Evolutionary conservation across 164 flowering plant species (phyloP), one percentile per base, ranked within the genome.

Genomic region (Vitis amurensis): DNA sequence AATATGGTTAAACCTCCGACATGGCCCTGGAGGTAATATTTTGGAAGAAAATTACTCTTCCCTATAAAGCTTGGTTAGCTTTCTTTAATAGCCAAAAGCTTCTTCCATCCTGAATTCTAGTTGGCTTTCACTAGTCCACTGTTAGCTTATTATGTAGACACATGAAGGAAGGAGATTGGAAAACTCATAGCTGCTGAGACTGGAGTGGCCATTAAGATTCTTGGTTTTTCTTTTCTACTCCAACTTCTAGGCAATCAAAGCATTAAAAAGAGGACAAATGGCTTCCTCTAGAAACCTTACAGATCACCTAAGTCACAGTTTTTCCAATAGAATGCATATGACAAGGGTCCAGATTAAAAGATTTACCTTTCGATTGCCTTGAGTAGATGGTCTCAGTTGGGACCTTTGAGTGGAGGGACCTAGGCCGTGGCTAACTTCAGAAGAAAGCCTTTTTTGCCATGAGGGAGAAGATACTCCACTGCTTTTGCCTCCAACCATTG

Each of bases 321-420:
- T 56, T 23, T 9, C 9, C 5, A 11, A 50, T 30, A 27, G 7
- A 11, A 50, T 12, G 23, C 7, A 5, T 50, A 27, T 15, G 23
- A n/a, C 10, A 30, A 31, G 64, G 29, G 50, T 27, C 13, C 0
- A 37, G 17, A 47, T 27, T 62, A 74, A 67, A 23, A 72, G 12
- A 19, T 37, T 81, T 86, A 83, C 89, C 31, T 76, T 77, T 50
- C 79, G 81, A 72, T 76, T 84, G n/a, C 82, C 83, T 73, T 78
- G 78, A 63, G 63, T 50, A 73, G 52, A 71, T 31, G 85, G 30
- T 76, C 79, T 76, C 61, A 77, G 61, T 48, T 75, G 79, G 48
- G 88, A 75, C 69, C 86, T 85, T 60, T 76, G 87, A 56, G 86
- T 83, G 19, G 74, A 60, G 64, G 86, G 82, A 73, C 78, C 82